Conservation (phyloP, 2,329 filamentous ascomycete species). For the Geoglossum cookeanum region DNA sequence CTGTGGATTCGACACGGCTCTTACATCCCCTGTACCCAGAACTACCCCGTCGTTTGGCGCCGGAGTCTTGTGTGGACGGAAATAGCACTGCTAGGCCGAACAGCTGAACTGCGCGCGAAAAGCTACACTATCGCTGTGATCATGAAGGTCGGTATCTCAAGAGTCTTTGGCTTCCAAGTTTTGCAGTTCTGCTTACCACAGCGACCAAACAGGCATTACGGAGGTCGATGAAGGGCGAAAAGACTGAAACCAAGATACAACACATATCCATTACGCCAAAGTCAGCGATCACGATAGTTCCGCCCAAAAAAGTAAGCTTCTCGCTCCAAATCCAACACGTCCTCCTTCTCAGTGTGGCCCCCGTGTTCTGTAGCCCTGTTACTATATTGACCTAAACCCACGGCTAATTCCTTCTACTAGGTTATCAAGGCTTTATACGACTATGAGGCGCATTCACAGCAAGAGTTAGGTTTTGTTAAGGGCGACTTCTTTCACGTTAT, state of each 20-base stretch:
- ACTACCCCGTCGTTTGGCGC: background rate
- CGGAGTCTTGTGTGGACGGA: background rate
- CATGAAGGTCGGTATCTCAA: background rate
- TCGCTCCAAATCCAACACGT: background rate
- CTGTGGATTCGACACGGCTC: background rate
- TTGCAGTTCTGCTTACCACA: background rate
- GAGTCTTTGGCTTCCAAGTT: background rate
- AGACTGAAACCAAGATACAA: slow-evolving; percentile 49
- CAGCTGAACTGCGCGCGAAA: background rate
- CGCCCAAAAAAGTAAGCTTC: slow-evolving; percentile 67
- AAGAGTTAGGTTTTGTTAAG: slow-evolving; percentile 78
- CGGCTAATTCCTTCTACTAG: slow-evolving; percentile 26
- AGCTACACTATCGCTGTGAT: background rate
- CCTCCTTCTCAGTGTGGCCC: background rate
- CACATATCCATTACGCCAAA: slow-evolving; percentile 59
- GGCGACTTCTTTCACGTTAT: slow-evolving; percentile 98
- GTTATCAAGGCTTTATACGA: slow-evolving; percentile 95
- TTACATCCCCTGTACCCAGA: background rate
- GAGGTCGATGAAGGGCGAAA: slow-evolving; percentile 80
- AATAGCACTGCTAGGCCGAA: background rate
- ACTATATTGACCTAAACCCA: background rate
- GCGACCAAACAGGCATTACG: slow-evolving; percentile 44
- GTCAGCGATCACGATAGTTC: slow-evolving; percentile 70
- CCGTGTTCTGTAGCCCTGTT: background rate
- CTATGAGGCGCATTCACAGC: slow-evolving; percentile 56